Conservation (phyloP, 2,329 filamentous ascomycete genomes). For the Penicillium occitanis region DNA sequence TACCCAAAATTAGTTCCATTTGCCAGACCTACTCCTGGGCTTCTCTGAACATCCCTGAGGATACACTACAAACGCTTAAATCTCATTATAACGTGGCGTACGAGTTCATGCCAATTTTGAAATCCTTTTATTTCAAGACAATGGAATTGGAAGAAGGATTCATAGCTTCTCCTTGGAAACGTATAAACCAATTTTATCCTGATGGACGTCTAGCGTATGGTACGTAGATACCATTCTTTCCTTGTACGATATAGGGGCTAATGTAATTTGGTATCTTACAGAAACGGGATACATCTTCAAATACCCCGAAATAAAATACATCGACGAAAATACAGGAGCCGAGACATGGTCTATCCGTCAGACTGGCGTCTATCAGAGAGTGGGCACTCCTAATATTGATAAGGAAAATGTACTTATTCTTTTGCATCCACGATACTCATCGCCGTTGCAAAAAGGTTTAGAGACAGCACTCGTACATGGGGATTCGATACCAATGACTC, state of each 20-base stretch:
- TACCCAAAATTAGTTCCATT: neutral
- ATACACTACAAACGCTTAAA: neutral
- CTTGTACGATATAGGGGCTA: too few species aligned
- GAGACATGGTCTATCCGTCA: constrained; percentile 33
- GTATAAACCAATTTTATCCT: neutral
- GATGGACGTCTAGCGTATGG: neutral
- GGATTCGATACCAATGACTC: neutral
- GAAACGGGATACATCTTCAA: constrained; percentile 32
- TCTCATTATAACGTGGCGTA: neutral
- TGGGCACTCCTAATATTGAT: neutral
- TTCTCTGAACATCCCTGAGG: neutral
- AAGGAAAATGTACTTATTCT: neutral
- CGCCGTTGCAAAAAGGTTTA: neutral
- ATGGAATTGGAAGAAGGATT: neutral
- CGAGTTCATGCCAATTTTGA: neutral
- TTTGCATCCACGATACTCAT: neutral
- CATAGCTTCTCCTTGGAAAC: neutral
- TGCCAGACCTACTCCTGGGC: neutral
- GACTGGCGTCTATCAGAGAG: constrained; percentile 34
- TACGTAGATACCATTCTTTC: too few species aligned
- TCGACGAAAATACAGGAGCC: constrained; percentile 18
- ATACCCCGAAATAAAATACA: constrained; percentile 29
- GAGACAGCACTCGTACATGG: neutral
- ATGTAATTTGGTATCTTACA: too few species aligned
- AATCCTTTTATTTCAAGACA: neutral